A percentile compares a stretch with the other conserved stretches of the same genome.
Evolutionary conservation across 73 alveolate genomes (phyloP).

Genomic region (Paramecium octaurelia): DNA sequence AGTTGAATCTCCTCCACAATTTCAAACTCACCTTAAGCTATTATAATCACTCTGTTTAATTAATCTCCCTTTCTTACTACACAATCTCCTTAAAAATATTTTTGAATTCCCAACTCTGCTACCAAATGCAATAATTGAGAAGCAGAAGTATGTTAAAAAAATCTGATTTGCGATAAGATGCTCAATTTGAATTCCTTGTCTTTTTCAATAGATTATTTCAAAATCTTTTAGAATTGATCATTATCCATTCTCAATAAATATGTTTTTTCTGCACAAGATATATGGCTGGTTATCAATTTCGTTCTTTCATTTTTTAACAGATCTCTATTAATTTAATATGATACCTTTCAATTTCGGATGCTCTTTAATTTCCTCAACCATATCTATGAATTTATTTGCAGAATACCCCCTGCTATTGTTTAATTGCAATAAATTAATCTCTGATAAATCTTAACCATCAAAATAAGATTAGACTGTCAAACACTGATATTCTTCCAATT

Average conservation of each 20-base stretch:
- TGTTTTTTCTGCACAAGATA: background rate
- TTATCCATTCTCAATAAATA: background rate
- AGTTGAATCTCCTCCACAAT: background rate
- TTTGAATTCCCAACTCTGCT: conserved; percentile 19
- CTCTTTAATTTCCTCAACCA: background rate
- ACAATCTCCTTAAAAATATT: background rate
- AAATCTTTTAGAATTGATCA: background rate
- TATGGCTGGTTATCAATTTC: background rate
- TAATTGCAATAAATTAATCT: background rate
- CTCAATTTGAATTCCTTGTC: background rate
- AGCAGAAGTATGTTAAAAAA: background rate
- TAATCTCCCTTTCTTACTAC: background rate
- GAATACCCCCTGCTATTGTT: background rate
- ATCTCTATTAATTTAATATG: background rate
- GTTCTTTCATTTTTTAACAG: background rate
- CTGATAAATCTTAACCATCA: conserved; percentile 41
- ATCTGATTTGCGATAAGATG: background rate
- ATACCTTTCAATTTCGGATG: background rate
- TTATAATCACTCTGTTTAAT: background rate
- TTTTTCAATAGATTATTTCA: conserved; percentile 9
- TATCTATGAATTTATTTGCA: background rate
- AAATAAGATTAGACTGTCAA: conserved; percentile 4
- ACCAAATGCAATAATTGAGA: background rate
- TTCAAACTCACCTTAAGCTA: background rate
- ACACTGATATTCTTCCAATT: background rate